These are phyloP conservation scores for Saccharomyces hybrid DNA, from an alignment of 1,139 yeast species.

Conservation along the genomic window DNA sequence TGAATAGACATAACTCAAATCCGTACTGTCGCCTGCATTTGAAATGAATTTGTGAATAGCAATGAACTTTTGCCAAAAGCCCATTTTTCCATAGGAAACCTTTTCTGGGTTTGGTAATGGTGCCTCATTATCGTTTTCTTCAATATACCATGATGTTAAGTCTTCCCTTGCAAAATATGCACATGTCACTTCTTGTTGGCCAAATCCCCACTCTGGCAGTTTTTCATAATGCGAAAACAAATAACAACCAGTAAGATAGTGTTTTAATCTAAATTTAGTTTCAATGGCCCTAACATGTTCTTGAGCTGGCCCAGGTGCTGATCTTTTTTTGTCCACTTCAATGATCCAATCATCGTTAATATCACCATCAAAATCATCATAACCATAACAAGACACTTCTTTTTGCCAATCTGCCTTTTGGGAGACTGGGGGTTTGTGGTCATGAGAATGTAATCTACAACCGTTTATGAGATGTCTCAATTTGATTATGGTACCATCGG, in stretches of 20 bases:
- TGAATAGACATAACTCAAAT: slow-evolving; percentile 34
- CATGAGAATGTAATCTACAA: slow-evolving; percentile 91
- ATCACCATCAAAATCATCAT: slow-evolving; percentile 85
- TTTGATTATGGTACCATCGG: slow-evolving; percentile 74
- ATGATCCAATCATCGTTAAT: slow-evolving; percentile 91
- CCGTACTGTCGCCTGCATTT: slow-evolving; percentile 77
- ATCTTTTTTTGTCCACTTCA: slow-evolving; percentile 62
- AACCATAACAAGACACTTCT: slow-evolving; percentile 90
- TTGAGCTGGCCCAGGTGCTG: slow-evolving; percentile 53
- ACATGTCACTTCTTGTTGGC: slow-evolving; percentile 94
- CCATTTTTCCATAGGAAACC: slow-evolving; percentile 53
- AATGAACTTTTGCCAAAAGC: slow-evolving; percentile 60
- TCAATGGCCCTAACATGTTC: slow-evolving; percentile 66
- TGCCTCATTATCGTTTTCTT: slow-evolving; percentile 53
- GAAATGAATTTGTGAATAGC: slow-evolving; percentile 89
- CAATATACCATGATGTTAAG: slow-evolving; percentile 82
- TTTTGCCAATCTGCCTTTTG: slow-evolving; percentile 87
- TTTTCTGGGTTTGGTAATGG: slow-evolving; percentile 43
- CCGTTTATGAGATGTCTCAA: slow-evolving; percentile 60
- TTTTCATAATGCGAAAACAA: slow-evolving; percentile 79
- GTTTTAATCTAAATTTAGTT: slow-evolving; percentile 78
- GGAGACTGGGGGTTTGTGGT: slow-evolving; percentile 86
- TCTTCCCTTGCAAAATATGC: slow-evolving; percentile 72
- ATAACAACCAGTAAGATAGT: slow-evolving; percentile 83
- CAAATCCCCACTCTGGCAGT: slow-evolving; percentile 93